phyloP scores from a whole-genome alignment of 2,329 filamentous ascomycete species.

The Hypoxylon sp. region DNA sequence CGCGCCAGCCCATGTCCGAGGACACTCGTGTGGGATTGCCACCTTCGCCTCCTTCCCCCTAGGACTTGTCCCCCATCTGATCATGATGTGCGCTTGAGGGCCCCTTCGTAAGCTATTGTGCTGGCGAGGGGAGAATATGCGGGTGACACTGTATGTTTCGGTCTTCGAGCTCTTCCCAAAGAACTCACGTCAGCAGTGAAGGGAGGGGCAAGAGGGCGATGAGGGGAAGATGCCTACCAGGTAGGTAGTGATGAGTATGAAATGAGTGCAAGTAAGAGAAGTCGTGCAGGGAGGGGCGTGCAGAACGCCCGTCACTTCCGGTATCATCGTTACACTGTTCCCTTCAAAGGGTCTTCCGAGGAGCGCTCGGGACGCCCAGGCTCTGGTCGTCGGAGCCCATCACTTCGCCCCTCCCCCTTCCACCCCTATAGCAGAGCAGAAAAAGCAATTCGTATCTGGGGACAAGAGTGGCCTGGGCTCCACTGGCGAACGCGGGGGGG shows the following conservation, averaged over 20 bases:
- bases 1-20: constrained; percentile 3
- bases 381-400: constrained; percentile 17
- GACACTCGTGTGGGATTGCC: not conserved
- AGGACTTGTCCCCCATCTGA: constrained; percentile 11
- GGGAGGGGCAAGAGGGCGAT: not conserved
- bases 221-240: not conserved
- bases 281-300: constrained; percentile 30
- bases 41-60: constrained; percentile 9
- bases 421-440: no score
- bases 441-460: constrained; percentile 28
- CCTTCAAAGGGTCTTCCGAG: constrained; percentile 21
- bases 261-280: not conserved
- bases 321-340: constrained; percentile 32
- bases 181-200: constrained; percentile 34
- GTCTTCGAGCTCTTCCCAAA: constrained; percentile 13
- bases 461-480: constrained; percentile 14
- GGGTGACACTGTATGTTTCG: constrained; percentile 23
- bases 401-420: constrained; percentile 19
- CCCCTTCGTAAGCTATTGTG: constrained; percentile 25
- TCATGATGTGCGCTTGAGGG: constrained; percentile 5
- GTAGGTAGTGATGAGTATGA: not conserved
- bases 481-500: constrained; percentile 29
- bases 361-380: constrained; percentile 22
- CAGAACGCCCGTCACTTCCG: constrained; percentile 35
- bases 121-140: constrained; percentile 26